phyloP scores from a whole-genome alignment of 1,284 basidiomycete genomes.

The Trichosporon faecale region DNA sequence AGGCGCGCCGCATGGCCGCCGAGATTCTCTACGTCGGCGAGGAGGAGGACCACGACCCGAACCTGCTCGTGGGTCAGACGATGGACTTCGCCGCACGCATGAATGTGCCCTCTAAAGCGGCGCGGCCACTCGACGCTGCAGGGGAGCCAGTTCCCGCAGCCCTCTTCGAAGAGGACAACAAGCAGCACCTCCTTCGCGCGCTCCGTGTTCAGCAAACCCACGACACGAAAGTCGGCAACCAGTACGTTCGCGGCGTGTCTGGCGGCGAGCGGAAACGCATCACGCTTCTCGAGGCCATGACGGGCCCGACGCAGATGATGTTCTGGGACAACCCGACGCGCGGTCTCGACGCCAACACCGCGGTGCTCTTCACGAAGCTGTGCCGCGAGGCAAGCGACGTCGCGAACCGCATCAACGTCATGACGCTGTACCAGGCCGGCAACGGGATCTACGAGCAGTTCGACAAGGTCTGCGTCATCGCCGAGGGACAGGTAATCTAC shows the following conservation, averaged over 20 bases:
- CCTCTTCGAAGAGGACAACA: slow-evolving; percentile 54
- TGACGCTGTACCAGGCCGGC: slow-evolving; percentile 20
- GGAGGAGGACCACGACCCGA: slow-evolving; percentile 29
- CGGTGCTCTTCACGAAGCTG: slow-evolving; percentile 51
- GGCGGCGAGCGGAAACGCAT: slow-evolving; percentile 23
- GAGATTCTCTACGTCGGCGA: slow-evolving; percentile 28
- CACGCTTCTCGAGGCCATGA: slow-evolving; percentile 16
- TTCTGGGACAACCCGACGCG: slow-evolving; percentile 61
- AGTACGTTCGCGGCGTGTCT: slow-evolving; percentile 25
- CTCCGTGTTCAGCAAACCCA: slow-evolving; percentile 70
- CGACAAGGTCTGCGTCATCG: slow-evolving; percentile 60
- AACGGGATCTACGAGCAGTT: slow-evolving; percentile 60
- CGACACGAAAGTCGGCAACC: slow-evolving; percentile 56
- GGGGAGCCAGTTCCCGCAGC: slow-evolving; percentile 39
- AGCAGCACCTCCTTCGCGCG: slow-evolving; percentile 62
- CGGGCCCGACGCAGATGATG: slow-evolving; percentile 12
- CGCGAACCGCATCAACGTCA: slow-evolving; percentile 7
- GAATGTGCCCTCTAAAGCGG: slow-evolving; percentile 15
- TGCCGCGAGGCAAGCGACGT: slow-evolving; percentile 14
- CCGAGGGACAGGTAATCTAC: slow-evolving; percentile 76
- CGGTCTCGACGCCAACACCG: slow-evolving; percentile 77
- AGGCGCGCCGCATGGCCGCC: slow-evolving; percentile 7
- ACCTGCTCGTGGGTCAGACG: slow-evolving; percentile 26
- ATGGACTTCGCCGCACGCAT: slow-evolving; percentile 27
- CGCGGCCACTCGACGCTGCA: not conserved